Conservation (phyloP, 2,329 filamentous ascomycete species). For the Cordyceps cateniannulata region DNA sequence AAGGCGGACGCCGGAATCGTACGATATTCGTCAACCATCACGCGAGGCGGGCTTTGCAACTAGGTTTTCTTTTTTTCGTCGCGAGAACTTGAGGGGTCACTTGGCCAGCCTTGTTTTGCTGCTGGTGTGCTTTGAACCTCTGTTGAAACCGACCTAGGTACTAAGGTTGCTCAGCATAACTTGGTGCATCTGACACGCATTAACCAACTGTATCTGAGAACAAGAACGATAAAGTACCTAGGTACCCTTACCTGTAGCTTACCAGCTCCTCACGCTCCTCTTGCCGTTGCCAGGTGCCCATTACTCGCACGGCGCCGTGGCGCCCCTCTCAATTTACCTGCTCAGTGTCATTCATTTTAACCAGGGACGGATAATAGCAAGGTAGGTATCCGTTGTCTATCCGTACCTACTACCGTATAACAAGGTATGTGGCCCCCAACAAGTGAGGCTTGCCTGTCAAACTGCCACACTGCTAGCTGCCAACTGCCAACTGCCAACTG, state of each 20-base stretch:
- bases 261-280: neutral
- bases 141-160: neutral
- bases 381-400: no score
- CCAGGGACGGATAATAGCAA: neutral
- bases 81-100: neutral
- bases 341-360: neutral
- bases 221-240: no score
- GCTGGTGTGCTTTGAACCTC: neutral
- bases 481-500: no score
- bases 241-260: neutral
- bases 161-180: no score
- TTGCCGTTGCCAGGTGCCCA: neutral
- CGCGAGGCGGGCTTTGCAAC: neutral
- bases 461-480: no score
- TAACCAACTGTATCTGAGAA: no score
- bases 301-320: neutral
- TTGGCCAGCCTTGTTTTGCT: neutral
- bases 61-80: neutral
- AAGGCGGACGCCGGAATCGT: constrained; percentile 10
- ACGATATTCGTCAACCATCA: constrained; percentile 12
- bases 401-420: no score
- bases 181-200: no score
- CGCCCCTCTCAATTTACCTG: neutral
- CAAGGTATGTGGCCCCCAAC: neutral
- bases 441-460: neutral